Base-by-base conservation (phyloP, 768 basidiomycete species). In the Tylopilus plumbeoviolaceoides region DNA sequence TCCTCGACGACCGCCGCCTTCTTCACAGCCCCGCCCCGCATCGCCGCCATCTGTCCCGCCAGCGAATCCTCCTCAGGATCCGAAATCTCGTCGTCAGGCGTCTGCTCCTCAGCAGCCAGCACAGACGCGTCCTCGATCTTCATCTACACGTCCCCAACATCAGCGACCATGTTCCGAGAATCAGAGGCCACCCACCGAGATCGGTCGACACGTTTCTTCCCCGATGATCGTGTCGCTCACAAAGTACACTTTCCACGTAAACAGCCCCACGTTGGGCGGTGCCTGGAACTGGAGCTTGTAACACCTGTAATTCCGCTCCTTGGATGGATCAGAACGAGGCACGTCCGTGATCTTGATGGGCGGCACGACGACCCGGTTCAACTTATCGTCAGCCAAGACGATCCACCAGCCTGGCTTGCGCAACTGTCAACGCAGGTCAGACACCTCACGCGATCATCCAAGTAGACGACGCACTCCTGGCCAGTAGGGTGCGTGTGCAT, bases 241-340 rank as follows among this genome's bases (percentile, higher is more conserved):
- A 39, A 95, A 72, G 63, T 87, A 85, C 2, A 91, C 77, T 59
- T 88, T 91, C 87, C 97, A 98, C 9, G 89, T 88, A 69, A 94
- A 92, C 43, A 88, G 63, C 17, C 92, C 94, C 2, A 84, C 78
- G 44, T 80, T 82, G 21, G 85, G 87, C 7, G 97, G 97, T 4
- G 91, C 94, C 67, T 97, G 95, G 81, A 98, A 98, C 65, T 92
- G 91, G 41, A 97, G 73, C 70, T 91, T 91, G 77, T 92, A 95
- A 17, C 84, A 78, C 50, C 93, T 82, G 67, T 87, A 89, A 63
- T 88, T 81, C 43, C 79, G 73, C 14, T 77, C 62, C 21, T 61
- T 75, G 30, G 71, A 70, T 38, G 72, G 66, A 38, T 85, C 72
- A 39, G 82, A 75, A 44, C 72, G 78, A 1, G 93, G 93, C 14